Evolutionary conservation across 768 basidiomycete species (phyloP), one percentile per base, ranked within the genome.

Genomic region (Leccinum truebloodii): DNA sequence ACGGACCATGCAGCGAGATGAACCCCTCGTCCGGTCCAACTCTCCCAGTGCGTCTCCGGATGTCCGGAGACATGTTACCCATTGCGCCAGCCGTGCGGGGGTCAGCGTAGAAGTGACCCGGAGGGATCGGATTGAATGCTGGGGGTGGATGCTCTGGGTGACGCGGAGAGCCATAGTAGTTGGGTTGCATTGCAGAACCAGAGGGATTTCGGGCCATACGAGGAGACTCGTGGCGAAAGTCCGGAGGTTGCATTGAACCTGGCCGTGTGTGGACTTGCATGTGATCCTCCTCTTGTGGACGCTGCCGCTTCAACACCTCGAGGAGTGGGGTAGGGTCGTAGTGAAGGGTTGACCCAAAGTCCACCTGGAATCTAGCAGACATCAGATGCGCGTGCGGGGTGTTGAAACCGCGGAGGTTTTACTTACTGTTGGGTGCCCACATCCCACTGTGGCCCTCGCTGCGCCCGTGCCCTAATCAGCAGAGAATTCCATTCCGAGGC

Each of bases 401-500:
- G 22, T 22, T 22, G 30, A 26, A 54, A 24, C 1, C 24, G 37
- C 13, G 22, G 51, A 35, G 35, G 30, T 41, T 53, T 34, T 52
- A 81, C 89, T 65, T 65, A 93, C 92, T 89, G 87, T 71, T 94
- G 91, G 14, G 92, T 92, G 18, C 89, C 89, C 41, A 92, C 79
- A 71, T 94, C 92, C 91, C 91, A 94, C 67, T 92, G 91, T 4
- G 92, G 92, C 1, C 92, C 92, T 61, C 92, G 80, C 60, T 89
- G 86, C 8, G 91, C 92, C 39, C 92, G 83, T 3, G 92, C 92
- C 28, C 86, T 88, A 61, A 85, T 82, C 51, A 94, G 78, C 56
- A 92, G 66, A 0, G 91, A 92, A 65, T 94, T 94, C 92, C 92
- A 93, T 64, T 92, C 89, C 10, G 89, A 91, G 10, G 92, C 89